Evolutionary conservation across 2,329 filamentous ascomycete species (phyloP), one percentile per base, ranked within the genome.

Genomic region (Alternaria ethzedia): DNA sequence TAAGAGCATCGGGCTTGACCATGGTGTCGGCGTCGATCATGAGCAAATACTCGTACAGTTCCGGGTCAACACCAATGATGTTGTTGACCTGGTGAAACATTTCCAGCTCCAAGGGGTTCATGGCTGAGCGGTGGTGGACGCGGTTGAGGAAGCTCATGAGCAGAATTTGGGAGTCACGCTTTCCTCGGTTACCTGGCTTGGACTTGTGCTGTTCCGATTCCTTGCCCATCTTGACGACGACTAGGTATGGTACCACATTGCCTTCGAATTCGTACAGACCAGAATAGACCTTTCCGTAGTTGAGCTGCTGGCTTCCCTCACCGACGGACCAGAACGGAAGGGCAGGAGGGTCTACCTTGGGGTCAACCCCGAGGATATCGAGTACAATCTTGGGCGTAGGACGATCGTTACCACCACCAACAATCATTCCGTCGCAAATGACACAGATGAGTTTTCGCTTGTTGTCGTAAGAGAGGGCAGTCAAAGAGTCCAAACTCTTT

Each of bases 81-180:
- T 99, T 99, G 86, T 97, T 97, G 84, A 99, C 93, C 80, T 99
- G 96, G 77, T 99, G 96, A 85, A 97, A 98, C 86, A 98, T 97
- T 80, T 99, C 96, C 49, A 99, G 84, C 79, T 99, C 96, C 12
- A 99, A 89, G 15, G 96, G 96, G 67, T 91, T 96, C 96, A 99
- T 99, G 1, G 95, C 91, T 2, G 92, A 86, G 66, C 94, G 92
- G 81, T 98, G 93, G 79, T 99, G 96, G 49, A 99, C 96, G 64
- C 95, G 93, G 83, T 99, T 99, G 73, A 99, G 88, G 87, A 99
- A 99, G 82, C 91, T 95, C 90, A 99, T 94, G 54, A 98, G 86
- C 68, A 98, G 82, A 74, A 99, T 93, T 81, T 99, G 96, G 32
- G 95, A 97, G 81, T 99, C 96, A 85, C 96, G 94, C 84, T 99